These are phyloP conservation scores for Capsicum chinense DNA, from an alignment of 257 asterid species.

Conservation along the genomic window DNA sequence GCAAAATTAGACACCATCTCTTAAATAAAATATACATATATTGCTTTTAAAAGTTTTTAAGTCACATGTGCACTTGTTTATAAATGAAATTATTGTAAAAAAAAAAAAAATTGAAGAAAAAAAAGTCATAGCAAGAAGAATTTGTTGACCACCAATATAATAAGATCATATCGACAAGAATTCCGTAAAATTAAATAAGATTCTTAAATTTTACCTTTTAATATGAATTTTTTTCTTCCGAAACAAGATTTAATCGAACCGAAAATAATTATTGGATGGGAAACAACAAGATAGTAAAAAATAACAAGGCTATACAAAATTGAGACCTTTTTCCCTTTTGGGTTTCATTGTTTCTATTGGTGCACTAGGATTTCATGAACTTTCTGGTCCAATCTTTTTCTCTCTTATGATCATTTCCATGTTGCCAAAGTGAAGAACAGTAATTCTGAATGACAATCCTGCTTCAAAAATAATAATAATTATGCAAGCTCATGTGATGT, in stretches of 20 bases:
- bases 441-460: background rate
- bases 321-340: background rate
- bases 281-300: background rate
- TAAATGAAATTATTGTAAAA: background rate
- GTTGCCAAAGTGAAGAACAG: background rate
- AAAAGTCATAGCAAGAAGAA: background rate
- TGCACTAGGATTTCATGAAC: background rate
- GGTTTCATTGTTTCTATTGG: background rate
- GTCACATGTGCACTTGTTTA: background rate
- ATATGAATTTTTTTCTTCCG: too few relatives aligned
- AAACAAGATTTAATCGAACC: too few relatives aligned
- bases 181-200: background rate
- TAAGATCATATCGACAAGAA: background rate
- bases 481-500: background rate
- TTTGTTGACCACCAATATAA: background rate
- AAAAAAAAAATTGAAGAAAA: background rate
- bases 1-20: background rate
- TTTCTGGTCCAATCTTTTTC: background rate
- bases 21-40: background rate
- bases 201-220: too few relatives aligned
- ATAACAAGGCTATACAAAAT: background rate
- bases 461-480: background rate
- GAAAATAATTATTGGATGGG: too few relatives aligned
- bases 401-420: background rate
- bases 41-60: slow-evolving; percentile 31